Evolutionary conservation across 257 asterid genomes (phyloP), one percentile per base, ranked within the genome.

Genomic region (Nicotiana benthamiana): DNA sequence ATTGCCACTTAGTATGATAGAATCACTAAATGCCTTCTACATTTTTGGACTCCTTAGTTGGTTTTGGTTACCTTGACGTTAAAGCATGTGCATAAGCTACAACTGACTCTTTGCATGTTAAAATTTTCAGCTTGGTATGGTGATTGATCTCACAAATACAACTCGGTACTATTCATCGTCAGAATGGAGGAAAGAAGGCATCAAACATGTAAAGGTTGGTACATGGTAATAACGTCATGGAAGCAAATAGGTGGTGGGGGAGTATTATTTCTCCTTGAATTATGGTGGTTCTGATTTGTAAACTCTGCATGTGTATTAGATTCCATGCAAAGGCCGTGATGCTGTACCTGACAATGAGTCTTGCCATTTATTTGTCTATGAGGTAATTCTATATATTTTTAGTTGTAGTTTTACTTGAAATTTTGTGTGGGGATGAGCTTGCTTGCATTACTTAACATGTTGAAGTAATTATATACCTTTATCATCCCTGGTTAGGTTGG

Each of bases 311-410:
- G 62, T 79, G 74, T 80, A 83, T 81, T 84, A 95, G 99, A 92
- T 95, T 87, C 90, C 92, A 60, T 95, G 99, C 90, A 95, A 86
- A 89, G 99, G 99, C 68, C 99, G 98, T 79, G 97, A 93, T 91
- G 90, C 99, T 67, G 97, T 93, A 75, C 99, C 99, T 24, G 99
- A 95, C 81, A 93, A 88, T 59, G 97, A 92, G 86, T 86, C 90
- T 51, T 98, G 93, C 68, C 93, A 95, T 88, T 81, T 79, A 75
- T 95, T 95, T 88, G 92, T 92, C 75, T 86, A 89, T 60, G 99
- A 95, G 97, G 99, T 93, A 86, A 75, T 85, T 62, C 17, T 66
- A 57, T 18, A 20, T 32, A 18, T 9, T 12, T 7, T 6, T 56
- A 16, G 15, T 77, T 54, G 5, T 16, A 26, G 48, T 62, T 79